Conservation (phyloP, 306 rosid genomes). For the Pyrus betulifolia region DNA sequence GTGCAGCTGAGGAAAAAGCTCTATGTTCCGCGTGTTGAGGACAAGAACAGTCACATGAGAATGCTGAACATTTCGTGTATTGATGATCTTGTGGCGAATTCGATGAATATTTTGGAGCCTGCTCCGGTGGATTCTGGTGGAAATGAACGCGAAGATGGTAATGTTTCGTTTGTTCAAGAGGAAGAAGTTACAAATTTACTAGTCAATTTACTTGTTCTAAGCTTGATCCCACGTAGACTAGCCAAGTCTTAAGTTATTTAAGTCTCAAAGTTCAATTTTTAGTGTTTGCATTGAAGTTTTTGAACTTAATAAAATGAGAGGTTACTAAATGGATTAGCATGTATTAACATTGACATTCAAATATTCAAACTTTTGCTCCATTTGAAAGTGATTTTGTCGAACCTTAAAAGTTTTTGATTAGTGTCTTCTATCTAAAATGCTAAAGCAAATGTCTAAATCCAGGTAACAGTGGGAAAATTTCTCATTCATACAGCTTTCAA, state of each 20-base stretch:
- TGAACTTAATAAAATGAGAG: background rate
- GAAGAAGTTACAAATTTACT: too few species aligned
- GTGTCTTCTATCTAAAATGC: background rate
- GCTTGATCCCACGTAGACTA: background rate
- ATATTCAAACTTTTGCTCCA: background rate
- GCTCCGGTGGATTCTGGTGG: constrained; percentile 67
- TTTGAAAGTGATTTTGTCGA: background rate
- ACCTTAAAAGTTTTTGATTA: background rate
- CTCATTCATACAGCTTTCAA: background rate
- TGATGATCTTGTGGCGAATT: constrained; percentile 80
- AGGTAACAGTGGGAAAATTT: background rate
- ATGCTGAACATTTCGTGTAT: constrained; percentile 70
- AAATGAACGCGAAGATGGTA: constrained; percentile 89
- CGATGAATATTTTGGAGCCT: constrained; percentile 92
- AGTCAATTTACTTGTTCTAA: too few species aligned
- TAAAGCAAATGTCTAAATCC: background rate
- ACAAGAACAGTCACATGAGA: constrained; percentile 84
- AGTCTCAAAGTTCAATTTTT: background rate
- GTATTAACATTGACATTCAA: background rate
- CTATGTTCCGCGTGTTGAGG: constrained; percentile 91
- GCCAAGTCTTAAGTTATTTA: background rate
- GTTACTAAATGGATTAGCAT: background rate
- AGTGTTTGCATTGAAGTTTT: background rate
- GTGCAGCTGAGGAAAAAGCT: constrained; percentile 45
- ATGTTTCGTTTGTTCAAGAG: background rate